Conservation (phyloP, 495 filamentous ascomycete species). For the Neurospora africana region DNA sequence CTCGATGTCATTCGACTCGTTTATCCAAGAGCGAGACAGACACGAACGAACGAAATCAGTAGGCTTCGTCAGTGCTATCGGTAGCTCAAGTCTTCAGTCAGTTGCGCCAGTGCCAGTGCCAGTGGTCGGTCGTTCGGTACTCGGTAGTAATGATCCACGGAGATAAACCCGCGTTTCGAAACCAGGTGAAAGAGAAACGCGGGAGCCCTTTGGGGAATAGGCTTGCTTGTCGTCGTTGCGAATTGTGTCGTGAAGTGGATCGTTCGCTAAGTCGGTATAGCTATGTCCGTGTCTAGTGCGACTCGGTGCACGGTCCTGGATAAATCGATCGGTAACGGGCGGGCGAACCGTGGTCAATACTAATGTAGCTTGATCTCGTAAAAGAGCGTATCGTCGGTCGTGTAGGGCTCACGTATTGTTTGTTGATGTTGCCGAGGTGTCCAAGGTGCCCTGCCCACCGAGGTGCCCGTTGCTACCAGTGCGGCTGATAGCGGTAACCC, state of each 20-base stretch:
- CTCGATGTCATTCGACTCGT: background rate
- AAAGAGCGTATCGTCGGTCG: background rate
- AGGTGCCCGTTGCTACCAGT: background rate
- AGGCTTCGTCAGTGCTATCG: background rate
- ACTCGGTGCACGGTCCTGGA: background rate
- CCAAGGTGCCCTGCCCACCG: background rate
- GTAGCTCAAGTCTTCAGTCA: background rate
- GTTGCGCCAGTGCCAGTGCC: background rate
- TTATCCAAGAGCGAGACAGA: background rate
- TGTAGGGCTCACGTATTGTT: background rate
- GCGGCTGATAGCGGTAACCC: background rate
- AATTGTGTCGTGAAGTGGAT: background rate
- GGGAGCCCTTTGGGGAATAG: background rate
- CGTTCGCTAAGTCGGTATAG: background rate
- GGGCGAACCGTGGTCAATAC: background rate
- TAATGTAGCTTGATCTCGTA: background rate
- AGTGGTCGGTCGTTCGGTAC: background rate
- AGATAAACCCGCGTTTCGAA: background rate
- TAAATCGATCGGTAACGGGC: background rate
- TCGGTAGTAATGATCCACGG: background rate
- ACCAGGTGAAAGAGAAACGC: background rate
- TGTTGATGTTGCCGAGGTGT: background rate
- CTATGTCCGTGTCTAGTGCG: background rate
- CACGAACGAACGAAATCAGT: background rate
- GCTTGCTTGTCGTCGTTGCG: background rate